A percentile compares a stretch with the other conserved stretches of the same genome.
These are phyloP conservation scores for Lipomyces yamanashiensis DNA, from an alignment of 805 yeast species.

Conservation along the genomic window DNA sequence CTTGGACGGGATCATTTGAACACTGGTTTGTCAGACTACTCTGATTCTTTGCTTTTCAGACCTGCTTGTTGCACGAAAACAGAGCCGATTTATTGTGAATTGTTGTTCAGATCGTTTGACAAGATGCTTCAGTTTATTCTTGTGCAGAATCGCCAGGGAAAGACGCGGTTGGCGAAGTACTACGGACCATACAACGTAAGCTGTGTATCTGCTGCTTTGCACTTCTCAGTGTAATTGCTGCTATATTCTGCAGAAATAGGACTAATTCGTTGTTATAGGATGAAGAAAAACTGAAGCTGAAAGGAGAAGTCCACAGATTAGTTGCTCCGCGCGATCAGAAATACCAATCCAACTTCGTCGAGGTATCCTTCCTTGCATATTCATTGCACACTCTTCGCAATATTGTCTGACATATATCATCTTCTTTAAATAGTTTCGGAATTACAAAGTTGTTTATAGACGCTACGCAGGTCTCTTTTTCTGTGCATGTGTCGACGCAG, in stretches of 20 bases:
- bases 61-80: neutral
- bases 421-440: constrained; percentile 50
- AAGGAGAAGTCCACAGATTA: constrained; percentile 73
- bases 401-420: constrained; percentile 16
- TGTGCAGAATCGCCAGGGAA: constrained; percentile 92
- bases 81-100: no score
- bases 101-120: neutral
- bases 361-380: constrained; percentile 41
- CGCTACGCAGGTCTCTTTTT: constrained; percentile 92
- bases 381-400: constrained; percentile 36
- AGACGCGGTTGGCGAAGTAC: constrained; percentile 84
- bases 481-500: constrained; percentile 77
- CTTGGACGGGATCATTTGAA: neutral
- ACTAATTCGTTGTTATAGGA: constrained; percentile 41
- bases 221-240: neutral
- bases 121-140: constrained; percentile 67
- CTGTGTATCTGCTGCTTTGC: constrained; percentile 30
- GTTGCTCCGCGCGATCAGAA: constrained; percentile 83
- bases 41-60: no score
- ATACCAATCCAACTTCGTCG: constrained; percentile 80
- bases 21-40: neutral
- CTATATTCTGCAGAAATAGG: neutral
- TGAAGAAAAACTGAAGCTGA: constrained; percentile 53
- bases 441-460: constrained; percentile 74
- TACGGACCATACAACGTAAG: constrained; percentile 52